Evolutionary conservation across 106 monocot genomes (phyloP), one percentile per base, ranked within the genome.

Genomic region (Alisma plantagoaquatica): DNA sequence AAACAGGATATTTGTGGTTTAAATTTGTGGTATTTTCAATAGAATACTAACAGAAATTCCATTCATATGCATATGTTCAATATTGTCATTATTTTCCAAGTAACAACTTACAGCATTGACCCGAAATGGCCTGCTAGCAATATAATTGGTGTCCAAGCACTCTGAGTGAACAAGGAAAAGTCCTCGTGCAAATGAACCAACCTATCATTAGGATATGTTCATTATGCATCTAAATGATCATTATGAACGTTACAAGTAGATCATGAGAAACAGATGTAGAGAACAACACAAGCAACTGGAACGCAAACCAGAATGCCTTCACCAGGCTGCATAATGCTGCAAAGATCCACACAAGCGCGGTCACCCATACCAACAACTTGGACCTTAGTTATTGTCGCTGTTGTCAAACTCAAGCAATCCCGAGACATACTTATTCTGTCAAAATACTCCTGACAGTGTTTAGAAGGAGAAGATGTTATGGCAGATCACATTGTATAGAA

Each of bases 111-210:
- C 91, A 14, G 91, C 84, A 58, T 84, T 84, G n/a, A 91, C 84
- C 31, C 91, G 74, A 60, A 91, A 91, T 31, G 91, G 91, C 56
- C 91, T 74, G 69, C 90, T 91, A 27, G 90, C 80, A 53, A 91
- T 91, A 67, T 91, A 91, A 51, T 72, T 80, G 29, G 91, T 77
- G 29, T 91, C 91, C 50, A 84, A 60, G 58, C 91, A 84, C 66
- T 91, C 91, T 27, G 91, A 91, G 20, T 91, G 91, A 49, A 91
- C 91, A 69, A 91, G 81, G 50, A 91, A 91, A 55, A 91, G 71
- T 5, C 91, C 91, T 73, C 77, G 75, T 30, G 84, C 84, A 53
- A 80, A 91, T 10, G 84, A 91, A 32, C 91, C 80, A 46, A 84
- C 80, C 84, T 91, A 55, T 16, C 20, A 29, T 45, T 2, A 1